These are phyloP conservation scores for Trichosporon sp. DNA, from an alignment of 1,284 basidiomycete species.

Conservation along the genomic window DNA sequence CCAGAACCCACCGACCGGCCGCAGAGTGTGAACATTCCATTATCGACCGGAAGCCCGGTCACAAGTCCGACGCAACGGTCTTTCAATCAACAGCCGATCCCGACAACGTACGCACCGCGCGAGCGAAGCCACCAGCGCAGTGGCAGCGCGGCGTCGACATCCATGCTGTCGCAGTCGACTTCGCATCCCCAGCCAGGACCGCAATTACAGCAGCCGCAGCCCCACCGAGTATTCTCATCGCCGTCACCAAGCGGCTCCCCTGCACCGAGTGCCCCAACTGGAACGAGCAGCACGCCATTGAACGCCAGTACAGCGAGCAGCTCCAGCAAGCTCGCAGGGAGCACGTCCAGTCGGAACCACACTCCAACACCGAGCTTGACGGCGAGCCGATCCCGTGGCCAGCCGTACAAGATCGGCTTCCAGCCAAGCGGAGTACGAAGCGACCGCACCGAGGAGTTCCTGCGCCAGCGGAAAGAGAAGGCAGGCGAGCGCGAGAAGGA, in stretches of 20 bases:
- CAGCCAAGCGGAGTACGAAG: constrained; percentile 69
- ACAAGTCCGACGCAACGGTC: not conserved
- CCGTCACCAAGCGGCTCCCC: not conserved
- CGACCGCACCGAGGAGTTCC: constrained; percentile 70
- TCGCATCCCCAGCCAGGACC: not conserved
- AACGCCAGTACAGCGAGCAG: not conserved
- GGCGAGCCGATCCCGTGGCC: constrained; percentile 17
- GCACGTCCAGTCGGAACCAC: not conserved
- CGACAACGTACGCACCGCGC: not conserved
- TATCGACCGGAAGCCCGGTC: not conserved
- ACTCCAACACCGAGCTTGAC: not conserved
- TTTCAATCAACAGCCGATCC: not conserved
- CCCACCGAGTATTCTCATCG: not conserved
- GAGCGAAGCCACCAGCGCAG: not conserved
- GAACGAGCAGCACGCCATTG: not conserved
- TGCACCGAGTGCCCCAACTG: not conserved
- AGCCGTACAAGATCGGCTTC: constrained; percentile 70
- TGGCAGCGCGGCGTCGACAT: not conserved
- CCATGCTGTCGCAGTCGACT: not conserved
- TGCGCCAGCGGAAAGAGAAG: constrained; percentile 55
- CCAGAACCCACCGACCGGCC: not conserved
- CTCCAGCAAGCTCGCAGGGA: not conserved
- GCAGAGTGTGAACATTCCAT: not conserved
- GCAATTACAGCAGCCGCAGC: not conserved
- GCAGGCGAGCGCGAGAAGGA: constrained; percentile 65